Evolutionary conservation across 768 basidiomycete genomes (phyloP).

Genomic region (Termitomyces eurrhizus): DNA sequence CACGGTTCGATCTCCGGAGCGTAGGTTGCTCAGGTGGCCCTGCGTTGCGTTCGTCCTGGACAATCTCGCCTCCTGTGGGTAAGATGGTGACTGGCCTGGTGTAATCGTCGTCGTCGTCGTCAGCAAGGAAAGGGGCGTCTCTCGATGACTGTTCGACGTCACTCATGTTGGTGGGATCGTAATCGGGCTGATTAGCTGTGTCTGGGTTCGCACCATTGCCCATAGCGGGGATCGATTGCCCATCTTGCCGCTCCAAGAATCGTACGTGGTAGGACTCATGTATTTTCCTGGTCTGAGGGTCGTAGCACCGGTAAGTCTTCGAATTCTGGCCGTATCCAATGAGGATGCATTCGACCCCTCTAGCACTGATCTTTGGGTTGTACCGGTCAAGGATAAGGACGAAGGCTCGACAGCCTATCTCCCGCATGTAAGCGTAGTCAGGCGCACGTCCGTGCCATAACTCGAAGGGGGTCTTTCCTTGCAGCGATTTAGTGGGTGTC

Average conservation of each 20-base stretch:
- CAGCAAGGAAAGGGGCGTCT: too few species aligned
- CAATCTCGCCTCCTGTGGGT: too few species aligned
- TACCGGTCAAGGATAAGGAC: neutral
- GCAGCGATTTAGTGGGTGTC: neutral
- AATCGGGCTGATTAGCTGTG: neutral
- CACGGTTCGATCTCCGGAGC: too few species aligned
- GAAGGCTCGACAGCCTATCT: neutral
- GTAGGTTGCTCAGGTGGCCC: too few species aligned
- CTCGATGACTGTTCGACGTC: too few species aligned
- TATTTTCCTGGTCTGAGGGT: neutral
- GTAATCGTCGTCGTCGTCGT: too few species aligned
- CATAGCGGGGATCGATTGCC: neutral
- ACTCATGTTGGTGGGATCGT: too few species aligned
- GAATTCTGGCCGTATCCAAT: neutral
- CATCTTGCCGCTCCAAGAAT: neutral
- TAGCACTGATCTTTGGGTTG: neutral
- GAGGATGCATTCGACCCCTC: neutral
- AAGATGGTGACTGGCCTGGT: too few species aligned
- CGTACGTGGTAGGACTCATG: neutral
- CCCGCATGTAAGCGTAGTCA: neutral
- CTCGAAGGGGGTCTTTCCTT: neutral
- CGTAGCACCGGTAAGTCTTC: neutral
- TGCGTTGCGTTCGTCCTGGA: too few species aligned
- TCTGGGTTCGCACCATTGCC: neutral
- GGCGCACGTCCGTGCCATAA: neutral